phyloP scores from a whole-genome alignment of 2,329 filamentous ascomycete genomes.

The Hypoxylon sp. region DNA sequence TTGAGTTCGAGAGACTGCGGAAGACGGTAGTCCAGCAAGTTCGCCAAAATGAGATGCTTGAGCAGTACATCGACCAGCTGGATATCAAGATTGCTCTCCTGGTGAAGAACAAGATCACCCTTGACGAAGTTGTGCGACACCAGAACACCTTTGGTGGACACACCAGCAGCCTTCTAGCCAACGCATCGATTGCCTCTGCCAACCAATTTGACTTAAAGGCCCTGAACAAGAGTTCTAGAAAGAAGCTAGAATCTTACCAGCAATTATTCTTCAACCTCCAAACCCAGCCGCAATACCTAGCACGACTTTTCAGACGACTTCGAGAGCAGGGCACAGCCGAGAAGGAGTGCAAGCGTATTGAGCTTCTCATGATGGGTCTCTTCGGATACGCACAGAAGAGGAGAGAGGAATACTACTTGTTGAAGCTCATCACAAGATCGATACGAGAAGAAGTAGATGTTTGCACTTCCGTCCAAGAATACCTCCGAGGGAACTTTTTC shows the following conservation, averaged over 20 bases:
- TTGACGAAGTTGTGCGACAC: slow-evolving; percentile 96
- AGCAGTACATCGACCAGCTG: slow-evolving; percentile 97
- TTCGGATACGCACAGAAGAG: slow-evolving; percentile 98
- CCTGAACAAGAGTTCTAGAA: slow-evolving; percentile 93
- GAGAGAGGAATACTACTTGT: slow-evolving; percentile 93
- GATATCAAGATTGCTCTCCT: slow-evolving; percentile 98
- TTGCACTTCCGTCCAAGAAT: slow-evolving; percentile 79
- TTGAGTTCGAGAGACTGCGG: slow-evolving; percentile 92
- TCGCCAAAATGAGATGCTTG: slow-evolving; percentile 93
- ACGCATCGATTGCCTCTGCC: slow-evolving; percentile 84
- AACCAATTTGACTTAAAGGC: slow-evolving; percentile 98
- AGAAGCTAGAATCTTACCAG: slow-evolving; percentile 96
- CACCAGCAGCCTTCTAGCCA: slow-evolving; percentile 83
- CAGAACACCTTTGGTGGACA: slow-evolving; percentile 96
- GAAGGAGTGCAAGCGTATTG: slow-evolving; percentile 90
- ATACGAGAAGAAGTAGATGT: slow-evolving; percentile 86
- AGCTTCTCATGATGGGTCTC: slow-evolving; percentile 93
- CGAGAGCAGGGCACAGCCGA: slow-evolving; percentile 86
- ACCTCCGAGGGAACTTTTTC: slow-evolving; percentile 88
- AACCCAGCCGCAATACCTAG: slow-evolving; percentile 94
- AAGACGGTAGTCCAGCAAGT: slow-evolving; percentile 98
- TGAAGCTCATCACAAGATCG: slow-evolving; percentile 85
- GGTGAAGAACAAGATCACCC: slow-evolving; percentile 99
- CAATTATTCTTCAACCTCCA: slow-evolving; percentile 97
- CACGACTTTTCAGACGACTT: slow-evolving; percentile 83